Base-by-base conservation (phyloP, 768 basidiomycete species). In the Coprinopsis sp. region DNA sequence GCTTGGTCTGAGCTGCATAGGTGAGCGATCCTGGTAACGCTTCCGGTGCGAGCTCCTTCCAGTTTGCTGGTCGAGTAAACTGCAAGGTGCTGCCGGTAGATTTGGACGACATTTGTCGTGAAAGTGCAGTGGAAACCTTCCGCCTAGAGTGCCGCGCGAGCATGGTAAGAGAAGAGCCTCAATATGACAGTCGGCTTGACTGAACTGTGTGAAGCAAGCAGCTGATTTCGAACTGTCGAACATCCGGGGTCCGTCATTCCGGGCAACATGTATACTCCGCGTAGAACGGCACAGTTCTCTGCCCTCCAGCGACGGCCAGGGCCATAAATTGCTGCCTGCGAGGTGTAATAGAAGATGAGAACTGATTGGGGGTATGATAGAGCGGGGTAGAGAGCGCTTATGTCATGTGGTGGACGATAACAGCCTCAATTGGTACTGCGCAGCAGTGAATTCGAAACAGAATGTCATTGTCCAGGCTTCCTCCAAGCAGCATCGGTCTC, bases 41-140 rank as follows among this genome's bases (percentile, higher is more conserved):
- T 33, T 70, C 65, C 0, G 89, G 87, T 1, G 90, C 88, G 42
- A 68, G 66, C 1, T 72, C 57, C 66, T 92, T 92, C 90, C 91
- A 92, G 55, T 78, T 65, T 14, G 60, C 33, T 3, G 84, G 82
- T 25, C 71, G 67, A 16, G 50, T 49, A 23, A 53, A 42, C 27
- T 53, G 55, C 21, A 48, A 57, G 22, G 51, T 43, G 13, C n/a
- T n/a, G n/a, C n/a, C n/a, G n/a, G 58, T 50, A 11, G 60, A 58
- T 29, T 54, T 43, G 4, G 63, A 48, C 63, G 63, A 64, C 38
- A 45, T 30, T 16, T 48, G 50, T 33, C 44, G n/a, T n/a, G n/a
- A n/a, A n/a, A n/a, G n/a, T n/a, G n/a, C n/a, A n/a, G n/a, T n/a
- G n/a, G n/a, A n/a, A n/a, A n/a, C n/a, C n/a, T n/a, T n/a, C n/a